Percentiles rank a stretch among this genome's conserved stretches.
Conservation (phyloP, 768 basidiomycete species). For the Rhodotorula taiwanensis region DNA sequence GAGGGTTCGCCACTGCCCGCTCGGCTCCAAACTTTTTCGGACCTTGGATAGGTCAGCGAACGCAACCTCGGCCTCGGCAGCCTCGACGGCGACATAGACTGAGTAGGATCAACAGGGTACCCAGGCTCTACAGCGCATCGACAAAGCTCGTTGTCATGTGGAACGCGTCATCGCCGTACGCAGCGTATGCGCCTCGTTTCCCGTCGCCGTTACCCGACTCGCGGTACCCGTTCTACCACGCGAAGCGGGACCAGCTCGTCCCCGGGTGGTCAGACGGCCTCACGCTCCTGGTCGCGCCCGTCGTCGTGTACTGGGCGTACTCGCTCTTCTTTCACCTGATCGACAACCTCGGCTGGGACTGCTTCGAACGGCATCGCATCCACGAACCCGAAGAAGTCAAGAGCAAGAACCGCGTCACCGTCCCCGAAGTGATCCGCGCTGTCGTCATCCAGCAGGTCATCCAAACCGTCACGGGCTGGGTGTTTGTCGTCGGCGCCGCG, state of each 20-base stretch:
- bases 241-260: slow-evolving; percentile 46
- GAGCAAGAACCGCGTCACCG: slow-evolving; percentile 66
- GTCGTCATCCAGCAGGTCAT: slow-evolving; percentile 79
- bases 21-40: too few species aligned
- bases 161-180: slow-evolving; percentile 3
- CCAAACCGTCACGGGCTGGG: slow-evolving; percentile 65
- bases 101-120: too few species aligned
- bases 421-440: slow-evolving; percentile 63
- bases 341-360: slow-evolving; percentile 60
- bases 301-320: slow-evolving; percentile 75
- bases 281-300: slow-evolving; percentile 64
- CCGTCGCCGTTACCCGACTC: not conserved
- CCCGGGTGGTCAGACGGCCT: slow-evolving; percentile 61
- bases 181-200: slow-evolving; percentile 12
- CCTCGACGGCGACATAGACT: too few species aligned
- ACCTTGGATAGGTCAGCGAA: too few species aligned
- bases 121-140: too few species aligned
- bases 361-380: slow-evolving; percentile 75
- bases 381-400: slow-evolving; percentile 78
- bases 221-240: slow-evolving; percentile 48
- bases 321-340: slow-evolving; percentile 74
- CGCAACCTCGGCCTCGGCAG: too few species aligned
- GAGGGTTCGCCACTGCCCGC: too few species aligned
- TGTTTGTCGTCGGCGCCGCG: slow-evolving; percentile 57
- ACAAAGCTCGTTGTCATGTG: not conserved